Evolutionary conservation across 106 monocot genomes (phyloP), one percentile per base, ranked within the genome.

Genomic region (Dendrobium catenatum): DNA sequence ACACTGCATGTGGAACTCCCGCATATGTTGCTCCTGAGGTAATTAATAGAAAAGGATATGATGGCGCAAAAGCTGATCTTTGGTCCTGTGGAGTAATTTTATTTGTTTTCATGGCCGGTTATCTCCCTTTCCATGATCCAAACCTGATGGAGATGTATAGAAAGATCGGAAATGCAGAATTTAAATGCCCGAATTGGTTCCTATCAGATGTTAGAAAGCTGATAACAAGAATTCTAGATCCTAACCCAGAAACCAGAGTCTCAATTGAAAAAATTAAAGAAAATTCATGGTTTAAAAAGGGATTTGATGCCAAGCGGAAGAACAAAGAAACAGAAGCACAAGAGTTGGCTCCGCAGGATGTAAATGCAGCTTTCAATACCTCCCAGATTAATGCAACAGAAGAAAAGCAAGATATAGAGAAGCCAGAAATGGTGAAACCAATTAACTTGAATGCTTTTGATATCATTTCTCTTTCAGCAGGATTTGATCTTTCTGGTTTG

Each of bases 11-110:
- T n/a, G 89, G 89, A 19, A 89, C 89, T 15, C 89, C 89, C 0
- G 89, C 89, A 24, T 89, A 89, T 81, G 89, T 87, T 64, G 86
- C 89, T 37, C 89, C 89, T 1, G 89, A 89, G 51, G 83, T 89
- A 24, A 80, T 89, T 20, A 66, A 42, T 24, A 84, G 84, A 51
- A 84, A 80, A 59, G 86, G 84, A 48, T 89, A 89, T 68, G 84
- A 87, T 79, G 89, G 84, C 4, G 82, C 82, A 5, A 89, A 89
- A 73, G 82, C 84, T 29, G 89, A 89, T 70, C 76, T 86, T 41
- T 89, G 89, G 89, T 84, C 89, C 8, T 89, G 89, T 80, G 89
- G 80, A 5, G 70, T 80, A 1, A 80, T 80, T 24, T 42, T 80
- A 5, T 80, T 18, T 22, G 75, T 75, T 33, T 80, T 89, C 6